Base-by-base conservation (phyloP, 2,329 filamentous ascomycete genomes). In the Didymellaceae sp. region DNA sequence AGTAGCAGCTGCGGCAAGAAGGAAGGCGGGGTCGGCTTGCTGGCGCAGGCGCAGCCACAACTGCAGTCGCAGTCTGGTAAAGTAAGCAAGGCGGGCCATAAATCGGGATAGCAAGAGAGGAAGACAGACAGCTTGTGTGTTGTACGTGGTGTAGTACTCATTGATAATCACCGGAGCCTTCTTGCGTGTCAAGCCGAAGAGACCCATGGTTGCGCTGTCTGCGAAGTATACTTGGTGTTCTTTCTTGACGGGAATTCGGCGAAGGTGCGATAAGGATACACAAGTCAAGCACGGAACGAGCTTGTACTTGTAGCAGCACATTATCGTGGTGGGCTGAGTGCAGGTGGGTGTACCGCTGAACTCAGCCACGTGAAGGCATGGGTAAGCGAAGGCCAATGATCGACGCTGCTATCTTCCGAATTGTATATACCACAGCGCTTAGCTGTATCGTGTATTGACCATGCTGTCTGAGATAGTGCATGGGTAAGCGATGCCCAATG, bases 321-420 rank as follows among this genome's bases (percentile, higher is more conserved):
- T 6, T 2, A 11, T 14, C 18, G 14, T 13, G 18, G 41, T 26
- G 22, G 35, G 41, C 31, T 41, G 18, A 26, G 25, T 3, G 14
- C 26, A 50, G 11, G 11, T 9, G 11, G 5, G 26, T 9, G 26
- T 13, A 28, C 11, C 26, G 26, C 26, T 13, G 26, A 28, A 13
- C 10, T 28, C 42, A 30, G 48, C 37, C 42, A 31, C 18, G 13
- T 16, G 39, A 52, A 35, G 35, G 16, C 45, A 42, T 14, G 38
- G 45, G 45, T 42, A 42, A 38, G 38, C 45, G 45, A 48, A 10
- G 22, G 14, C 48, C 37, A 52, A 45, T 45, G 42, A 52, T 35
- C 16, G 10, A 28, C 35, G 16, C 17, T 10, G 2, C 16, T 22
- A 22, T 9, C 5, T 28, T 13, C 26, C 10, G n/a, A 13, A 28